Conservation (phyloP, 441 rosid genomes). For the Pelargonium myrrhifolium region DNA sequence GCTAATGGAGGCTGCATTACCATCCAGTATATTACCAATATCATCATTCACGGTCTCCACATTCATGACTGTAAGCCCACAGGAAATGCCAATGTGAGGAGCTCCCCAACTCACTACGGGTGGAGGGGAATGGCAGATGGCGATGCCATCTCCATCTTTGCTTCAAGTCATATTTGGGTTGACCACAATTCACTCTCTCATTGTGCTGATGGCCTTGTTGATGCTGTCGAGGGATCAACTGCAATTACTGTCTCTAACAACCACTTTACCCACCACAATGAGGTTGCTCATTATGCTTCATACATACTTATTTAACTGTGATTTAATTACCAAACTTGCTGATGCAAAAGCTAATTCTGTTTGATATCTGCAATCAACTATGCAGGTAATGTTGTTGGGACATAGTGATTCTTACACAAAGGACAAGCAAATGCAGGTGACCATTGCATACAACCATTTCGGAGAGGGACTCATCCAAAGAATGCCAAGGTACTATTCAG, state of each 20-base stretch:
- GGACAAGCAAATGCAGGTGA: conserved; percentile 89
- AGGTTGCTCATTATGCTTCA: conserved; percentile 35
- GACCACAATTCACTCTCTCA: conserved; percentile 86
- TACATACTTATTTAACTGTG: neutral
- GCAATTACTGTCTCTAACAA: conserved; percentile 89
- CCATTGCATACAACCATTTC: conserved; percentile 92
- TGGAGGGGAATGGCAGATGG: conserved; percentile 97
- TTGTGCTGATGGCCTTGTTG: conserved; percentile 93
- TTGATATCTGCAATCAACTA: neutral
- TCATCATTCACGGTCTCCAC: conserved; percentile 81
- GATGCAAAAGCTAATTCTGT: conserved; percentile 8
- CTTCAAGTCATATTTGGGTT: conserved; percentile 86
- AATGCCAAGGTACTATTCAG: conserved; percentile 69
- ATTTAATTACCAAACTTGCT: neutral
- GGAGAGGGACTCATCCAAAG: conserved; percentile 97
- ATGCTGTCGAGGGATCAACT: conserved; percentile 92
- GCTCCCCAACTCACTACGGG: conserved; percentile 72
- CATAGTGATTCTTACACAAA: conserved; percentile 78
- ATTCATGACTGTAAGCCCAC: conserved; percentile 86
- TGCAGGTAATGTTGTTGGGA: conserved; percentile 71
- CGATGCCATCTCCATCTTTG: conserved; percentile 83
- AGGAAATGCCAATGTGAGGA: conserved; percentile 85
- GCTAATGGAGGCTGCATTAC: conserved; percentile 89
- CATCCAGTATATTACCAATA: conserved; percentile 71
- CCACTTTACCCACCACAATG: conserved; percentile 85